Evolutionary conservation across 495 filamentous ascomycete species (phyloP), one percentile per base, ranked within the genome.

Genomic region (Thozetella sp.): DNA sequence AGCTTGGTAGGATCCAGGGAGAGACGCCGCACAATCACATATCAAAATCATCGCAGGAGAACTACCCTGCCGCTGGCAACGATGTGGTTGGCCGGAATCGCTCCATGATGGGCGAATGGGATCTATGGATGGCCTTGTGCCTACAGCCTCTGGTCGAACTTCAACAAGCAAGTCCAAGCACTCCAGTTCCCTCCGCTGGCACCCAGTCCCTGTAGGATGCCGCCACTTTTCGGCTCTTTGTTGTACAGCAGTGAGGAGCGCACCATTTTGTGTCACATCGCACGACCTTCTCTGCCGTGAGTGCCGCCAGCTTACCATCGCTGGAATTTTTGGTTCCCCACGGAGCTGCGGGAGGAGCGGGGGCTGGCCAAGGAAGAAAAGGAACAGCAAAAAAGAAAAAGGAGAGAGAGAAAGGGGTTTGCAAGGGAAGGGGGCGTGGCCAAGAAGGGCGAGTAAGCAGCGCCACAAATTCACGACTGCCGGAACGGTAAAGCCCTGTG

Each of bases 31-130:
- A 37, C 6, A 37, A 15, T 37, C 30, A 37, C 30, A 37, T 37
- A 6, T 37, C 30, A 37, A n/a, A n/a, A n/a, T n/a, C n/a, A n/a
- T n/a, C n/a, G n/a, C n/a, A n/a, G n/a, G n/a, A n/a, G n/a, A n/a
- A n/a, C n/a, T n/a, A n/a, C n/a, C n/a, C n/a, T n/a, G n/a, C n/a
- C n/a, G n/a, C n/a, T n/a, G n/a, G n/a, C n/a, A n/a, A 6, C 30
- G 30, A 6, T 6, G 15, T 37, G 30, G 30, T 37, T 37, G 30
- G 30, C 6, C 30, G 30, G n/a, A n/a, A n/a, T n/a, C n/a, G n/a
- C n/a, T n/a, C n/a, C 34, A 50, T 53, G 57, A 59, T 59, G 54
- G 54, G 57, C 57, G 45, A 53, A 57, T 48, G 46, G 22, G 51
- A 59, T 59, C 40, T 25, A n/a, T 48, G n/a, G n/a, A n/a, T n/a